Evolutionary conservation across 352 stramenopile genomes (phyloP), one percentile per base, ranked within the genome.

Genomic region (Globisporangium iwayamae): DNA sequence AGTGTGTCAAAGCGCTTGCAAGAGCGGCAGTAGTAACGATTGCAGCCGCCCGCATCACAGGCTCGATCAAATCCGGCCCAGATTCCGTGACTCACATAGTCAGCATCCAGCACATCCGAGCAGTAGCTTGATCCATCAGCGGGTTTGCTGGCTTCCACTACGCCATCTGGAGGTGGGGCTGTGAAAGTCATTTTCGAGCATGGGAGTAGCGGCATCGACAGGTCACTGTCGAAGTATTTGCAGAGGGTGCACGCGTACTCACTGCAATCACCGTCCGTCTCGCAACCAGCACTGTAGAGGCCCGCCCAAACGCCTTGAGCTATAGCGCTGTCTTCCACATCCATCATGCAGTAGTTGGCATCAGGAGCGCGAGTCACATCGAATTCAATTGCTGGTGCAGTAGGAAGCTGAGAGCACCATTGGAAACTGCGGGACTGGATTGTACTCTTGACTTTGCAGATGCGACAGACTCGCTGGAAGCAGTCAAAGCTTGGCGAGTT

Each of bases 381-480:
- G 28, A 62, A 32, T 9, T 14, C 20, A n/a, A 62, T 51, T 9
- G 45, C 5, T 30, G 56, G 45, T 20, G 43, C 28, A 13, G 38
- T 55, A 11, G 32, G 18, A 11, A 56, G 39, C 10, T 51, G 22
- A 30, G 38, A 28, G 56, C 56, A 62, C 45, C 56, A 62, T 3
- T 51, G 32, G 13, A 45, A 55, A 7, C 39, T 11, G 3, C 43
- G 56, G 7, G 43, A 62, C 14, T 56, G 56, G n/a, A 22, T 10
- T 30, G 18, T 53, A 18, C 52, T 48, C 45, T 62, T 56, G 28
- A 62, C 56, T 39, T 56, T 62, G 20, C 56, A 62, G 5, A 47
- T 30, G 30, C 56, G 56, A 13, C 45, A 62, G 28, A 62, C 1
- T 3, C 28, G 46, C 28, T 55, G 25, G 25, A 62, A 51, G 13